phyloP scores from a whole-genome alignment of 2,329 filamentous ascomycete species.

The Ilyonectria mors-panacis region DNA sequence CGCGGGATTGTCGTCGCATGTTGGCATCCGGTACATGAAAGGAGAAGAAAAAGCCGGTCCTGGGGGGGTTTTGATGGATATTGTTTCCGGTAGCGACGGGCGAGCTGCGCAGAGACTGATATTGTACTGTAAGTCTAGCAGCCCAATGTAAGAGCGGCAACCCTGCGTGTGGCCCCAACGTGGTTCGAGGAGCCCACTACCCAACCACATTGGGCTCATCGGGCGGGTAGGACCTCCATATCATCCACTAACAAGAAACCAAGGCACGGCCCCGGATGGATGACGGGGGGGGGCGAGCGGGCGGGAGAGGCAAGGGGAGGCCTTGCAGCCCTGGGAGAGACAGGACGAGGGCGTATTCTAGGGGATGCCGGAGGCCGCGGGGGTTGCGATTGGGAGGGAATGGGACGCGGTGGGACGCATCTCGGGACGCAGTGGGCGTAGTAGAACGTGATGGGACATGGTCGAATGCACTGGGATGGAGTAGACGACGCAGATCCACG shows the following conservation, averaged over 20 bases:
- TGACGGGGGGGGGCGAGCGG: conserved; percentile 17
- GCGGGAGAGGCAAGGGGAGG: conserved; percentile 8
- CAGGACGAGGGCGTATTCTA: background rate
- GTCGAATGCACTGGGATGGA: too few relatives aligned
- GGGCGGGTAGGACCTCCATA: background rate
- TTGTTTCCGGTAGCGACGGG: conserved; percentile 25
- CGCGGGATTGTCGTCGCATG: conserved; percentile 15
- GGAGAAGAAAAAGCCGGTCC: background rate
- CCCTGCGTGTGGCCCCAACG: conserved; percentile 39
- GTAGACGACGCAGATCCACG: too few relatives aligned
- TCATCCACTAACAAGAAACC: background rate
- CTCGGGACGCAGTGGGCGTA: background rate
- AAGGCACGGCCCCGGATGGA: conserved; percentile 18
- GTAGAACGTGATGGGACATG: too few relatives aligned
- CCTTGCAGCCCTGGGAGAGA: conserved; percentile 13
- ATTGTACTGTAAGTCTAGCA: conserved; percentile 35
- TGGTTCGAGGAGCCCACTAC: conserved; percentile 46
- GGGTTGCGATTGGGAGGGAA: background rate
- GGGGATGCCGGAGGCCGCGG: background rate
- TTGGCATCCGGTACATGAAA: conserved; percentile 29
- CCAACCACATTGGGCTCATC: conserved; percentile 43
- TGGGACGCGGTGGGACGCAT: background rate
- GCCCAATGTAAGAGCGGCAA: conserved; percentile 44
- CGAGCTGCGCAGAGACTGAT: conserved; percentile 26
- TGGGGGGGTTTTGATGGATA: conserved; percentile 31